These are phyloP conservation scores for Globisporangium perplexum DNA, from an alignment of 352 stramenopile species.

Conservation along the genomic window DNA sequence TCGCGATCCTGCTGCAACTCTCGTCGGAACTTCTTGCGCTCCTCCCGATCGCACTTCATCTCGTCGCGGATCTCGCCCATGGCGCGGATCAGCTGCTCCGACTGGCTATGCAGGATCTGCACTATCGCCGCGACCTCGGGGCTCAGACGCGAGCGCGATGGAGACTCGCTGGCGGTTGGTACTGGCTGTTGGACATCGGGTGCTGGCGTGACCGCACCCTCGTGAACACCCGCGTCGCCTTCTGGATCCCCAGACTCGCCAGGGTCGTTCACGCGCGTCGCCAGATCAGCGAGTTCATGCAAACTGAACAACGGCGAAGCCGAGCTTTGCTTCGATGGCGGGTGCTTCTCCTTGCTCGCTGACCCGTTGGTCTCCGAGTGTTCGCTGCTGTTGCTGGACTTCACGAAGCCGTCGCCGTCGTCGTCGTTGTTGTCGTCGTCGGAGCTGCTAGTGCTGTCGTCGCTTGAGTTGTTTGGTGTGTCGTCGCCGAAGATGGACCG, in stretches of 20 bases:
- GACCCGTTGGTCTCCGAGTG: background rate
- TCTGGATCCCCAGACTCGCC: background rate
- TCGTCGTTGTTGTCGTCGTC: background rate
- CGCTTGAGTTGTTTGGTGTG: background rate
- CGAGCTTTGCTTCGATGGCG: no score
- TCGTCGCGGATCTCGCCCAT: constrained; percentile 13
- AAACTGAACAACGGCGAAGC: constrained; percentile 4
- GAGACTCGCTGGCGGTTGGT: background rate
- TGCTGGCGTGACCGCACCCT: no score
- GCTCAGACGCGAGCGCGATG: background rate
- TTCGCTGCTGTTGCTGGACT: background rate
- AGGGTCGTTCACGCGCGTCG: constrained; percentile 8
- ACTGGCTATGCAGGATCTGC: constrained; percentile 7
- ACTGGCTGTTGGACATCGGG: background rate
- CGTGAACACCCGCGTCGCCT: background rate
- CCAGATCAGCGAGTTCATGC: constrained; percentile 9
- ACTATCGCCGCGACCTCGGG: constrained; percentile 1
- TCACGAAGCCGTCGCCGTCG: background rate
- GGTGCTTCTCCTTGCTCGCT: background rate
- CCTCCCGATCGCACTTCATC: constrained; percentile 6
- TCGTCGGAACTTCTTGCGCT: constrained; percentile 3
- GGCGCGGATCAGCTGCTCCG: constrained; percentile 6
- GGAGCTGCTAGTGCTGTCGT: background rate
- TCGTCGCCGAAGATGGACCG: background rate
- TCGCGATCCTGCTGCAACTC: constrained; percentile 10